Conservation (phyloP, 2,329 filamentous ascomycete species). For the Ceratocystis albifundus region DNA sequence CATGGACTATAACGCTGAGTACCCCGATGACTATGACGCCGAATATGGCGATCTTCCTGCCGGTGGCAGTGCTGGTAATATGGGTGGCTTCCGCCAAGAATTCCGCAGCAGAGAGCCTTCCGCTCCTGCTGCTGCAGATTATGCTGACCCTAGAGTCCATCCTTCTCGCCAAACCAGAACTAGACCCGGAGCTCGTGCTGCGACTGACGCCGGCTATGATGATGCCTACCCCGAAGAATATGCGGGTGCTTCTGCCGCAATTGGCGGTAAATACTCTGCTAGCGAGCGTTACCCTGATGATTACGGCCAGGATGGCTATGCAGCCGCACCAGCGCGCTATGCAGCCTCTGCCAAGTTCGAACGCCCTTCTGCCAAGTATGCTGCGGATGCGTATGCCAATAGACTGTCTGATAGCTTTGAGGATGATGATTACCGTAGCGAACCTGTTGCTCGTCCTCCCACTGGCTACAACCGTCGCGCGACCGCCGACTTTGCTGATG, state of each 20-base stretch:
- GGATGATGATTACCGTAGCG: conserved; percentile 14
- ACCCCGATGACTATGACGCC: conserved; percentile 16
- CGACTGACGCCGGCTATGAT: conserved; percentile 18
- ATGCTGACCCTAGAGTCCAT: conserved; percentile 18
- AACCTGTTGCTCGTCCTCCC: conserved; percentile 12
- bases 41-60: conserved; percentile 19
- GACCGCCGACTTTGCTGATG: not conserved
- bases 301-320: conserved; percentile 12
- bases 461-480: conserved; percentile 14
- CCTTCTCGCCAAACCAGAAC: conserved; percentile 9
- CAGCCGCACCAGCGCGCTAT: conserved; percentile 14
- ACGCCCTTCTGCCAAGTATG: conserved; percentile 17
- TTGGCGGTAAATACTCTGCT: conserved; percentile 7
- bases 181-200: conserved; percentile 6
- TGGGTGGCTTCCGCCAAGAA: conserved; percentile 19
- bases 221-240: conserved; percentile 17
- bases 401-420: conserved; percentile 10
- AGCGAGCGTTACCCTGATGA: conserved; percentile 7
- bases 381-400: conserved; percentile 11
- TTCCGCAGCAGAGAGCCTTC: conserved; percentile 16
- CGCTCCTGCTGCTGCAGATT: conserved; percentile 18
- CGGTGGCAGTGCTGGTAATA: conserved; percentile 18
- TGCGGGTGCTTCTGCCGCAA: conserved; percentile 3
- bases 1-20: conserved; percentile 20
- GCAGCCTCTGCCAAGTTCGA: conserved; percentile 15